Evolutionary conservation across 331 rosid species (phyloP), one percentile per base, ranked within the genome.

Genomic region (Pyracantha coccinea): DNA sequence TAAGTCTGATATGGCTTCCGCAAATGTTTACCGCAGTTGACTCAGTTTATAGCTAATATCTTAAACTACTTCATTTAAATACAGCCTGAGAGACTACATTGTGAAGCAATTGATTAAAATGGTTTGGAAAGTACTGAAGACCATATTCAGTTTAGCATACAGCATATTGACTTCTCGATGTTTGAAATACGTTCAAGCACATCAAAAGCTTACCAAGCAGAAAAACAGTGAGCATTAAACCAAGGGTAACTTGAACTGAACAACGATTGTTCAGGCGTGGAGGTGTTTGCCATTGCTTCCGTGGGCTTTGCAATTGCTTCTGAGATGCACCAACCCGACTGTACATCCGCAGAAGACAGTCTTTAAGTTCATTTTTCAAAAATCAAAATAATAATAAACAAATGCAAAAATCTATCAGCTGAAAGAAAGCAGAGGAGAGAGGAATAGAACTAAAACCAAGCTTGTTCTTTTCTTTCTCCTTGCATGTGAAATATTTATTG

Each of bases 151-250:
- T 20, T 32, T 31, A 31, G 60, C 14, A 35, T 72, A 10, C 4
- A 2, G 11, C 29, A 33, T 28, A 63, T 16, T 55, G 6, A 63
- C 32, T 17, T 1, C 44, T 41, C 8, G 33, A 44, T 10, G 24
- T 66, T 27, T 32, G 74, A 65, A 74, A 77, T 71, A 71, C 69
- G 63, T 77, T 71, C 65, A 84, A 75, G 78, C 45, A 79, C 78
- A 72, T 38, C 27, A 75, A 84, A 68, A 67, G 78, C 92, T 85
- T 88, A 93, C 98, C 94, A 58, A 89, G 79, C 31, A 93, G 80
- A 81, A 91, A 91, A 66, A 93, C 82, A 69, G 89, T 83, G 77
- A 93, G 79, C 92, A 93, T 82, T 57, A 93, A 82, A 81, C 84
- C 90, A 28, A 93, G 96, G 32, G 86, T 91, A 65, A 88, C 83